Conservation (phyloP, 225 moss, liverwort and hornwort species). For the Thuidium tamariscinum region DNA sequence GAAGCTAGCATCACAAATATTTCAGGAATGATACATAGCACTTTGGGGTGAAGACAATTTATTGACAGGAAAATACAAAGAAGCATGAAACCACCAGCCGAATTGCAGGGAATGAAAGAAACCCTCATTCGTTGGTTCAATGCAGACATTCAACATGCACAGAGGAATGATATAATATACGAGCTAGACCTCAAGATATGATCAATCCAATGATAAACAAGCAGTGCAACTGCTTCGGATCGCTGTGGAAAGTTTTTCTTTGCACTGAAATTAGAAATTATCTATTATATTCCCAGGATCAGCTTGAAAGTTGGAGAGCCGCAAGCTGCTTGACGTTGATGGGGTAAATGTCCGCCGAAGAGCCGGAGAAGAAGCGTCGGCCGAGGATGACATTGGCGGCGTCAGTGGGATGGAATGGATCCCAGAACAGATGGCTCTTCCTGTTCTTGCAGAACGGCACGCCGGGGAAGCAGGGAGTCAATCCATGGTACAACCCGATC, state of each 20-base stretch:
- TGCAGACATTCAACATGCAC: neutral
- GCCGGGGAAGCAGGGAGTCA: slow-evolving; percentile 32
- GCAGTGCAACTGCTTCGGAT: neutral
- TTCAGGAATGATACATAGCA: neutral
- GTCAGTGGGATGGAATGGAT: slow-evolving; percentile 40
- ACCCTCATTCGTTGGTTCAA: neutral
- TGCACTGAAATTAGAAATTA: neutral
- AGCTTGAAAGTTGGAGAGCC: neutral
- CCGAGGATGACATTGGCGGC: slow-evolving; percentile 33
- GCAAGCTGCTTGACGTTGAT: slow-evolving; percentile 32
- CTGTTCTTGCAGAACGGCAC: slow-evolving; percentile 32
- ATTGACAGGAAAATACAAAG: neutral
- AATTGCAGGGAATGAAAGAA: neutral
- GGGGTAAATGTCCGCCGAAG: slow-evolving; percentile 12
- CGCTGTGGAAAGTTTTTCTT: too few relatives aligned
- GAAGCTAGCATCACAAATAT: neutral
- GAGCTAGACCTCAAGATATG: neutral
- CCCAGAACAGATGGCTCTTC: slow-evolving; percentile 45
- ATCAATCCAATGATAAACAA: neutral
- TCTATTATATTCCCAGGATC: neutral
- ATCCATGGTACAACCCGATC: slow-evolving; percentile 24
- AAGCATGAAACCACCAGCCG: neutral
- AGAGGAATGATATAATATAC: neutral
- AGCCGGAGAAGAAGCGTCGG: slow-evolving; percentile 20
- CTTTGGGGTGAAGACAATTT: neutral